Evolutionary conservation across 1,284 basidiomycete genomes (phyloP).

Genomic region (Volvariella surrecta): DNA sequence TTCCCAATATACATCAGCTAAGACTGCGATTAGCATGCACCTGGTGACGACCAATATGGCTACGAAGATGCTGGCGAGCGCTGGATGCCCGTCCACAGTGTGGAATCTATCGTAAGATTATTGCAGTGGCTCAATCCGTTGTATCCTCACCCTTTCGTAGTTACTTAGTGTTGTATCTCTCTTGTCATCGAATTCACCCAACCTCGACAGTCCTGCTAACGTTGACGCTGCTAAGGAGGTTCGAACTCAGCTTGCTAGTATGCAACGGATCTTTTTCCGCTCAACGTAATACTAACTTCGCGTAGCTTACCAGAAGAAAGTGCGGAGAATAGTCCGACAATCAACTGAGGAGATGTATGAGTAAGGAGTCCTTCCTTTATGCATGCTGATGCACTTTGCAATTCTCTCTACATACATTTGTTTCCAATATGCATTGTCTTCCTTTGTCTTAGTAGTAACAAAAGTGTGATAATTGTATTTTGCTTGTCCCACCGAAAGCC

Average conservation of each 20-base stretch:
- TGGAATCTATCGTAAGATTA: conserved; percentile 93
- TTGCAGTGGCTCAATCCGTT: conserved; percentile 1
- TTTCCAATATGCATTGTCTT: background rate
- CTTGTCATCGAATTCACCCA: conserved; percentile 87
- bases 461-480: conserved; percentile 4
- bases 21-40: conserved; percentile 63
- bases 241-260: conserved; percentile 63
- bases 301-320: conserved; percentile 85
- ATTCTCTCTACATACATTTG: conserved; percentile 5
- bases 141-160: conserved; percentile 30
- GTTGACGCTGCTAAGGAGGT: conserved; percentile 95
- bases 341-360: conserved; percentile 85
- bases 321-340: conserved; percentile 75
- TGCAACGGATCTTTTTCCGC: conserved; percentile 15
- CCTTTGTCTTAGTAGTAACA: too few species aligned
- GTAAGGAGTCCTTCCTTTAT: conserved; percentile 19
- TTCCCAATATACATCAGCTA: background rate
- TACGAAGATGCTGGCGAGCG: conserved; percentile 97
- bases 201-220: conserved; percentile 94
- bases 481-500: too few species aligned
- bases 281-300: background rate
- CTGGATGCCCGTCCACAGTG: conserved; percentile 96
- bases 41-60: conserved; percentile 96
- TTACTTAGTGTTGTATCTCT: conserved; percentile 95
- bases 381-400: background rate